Evolutionary conservation across 192 early-diverging fungal genomes (phyloP).

Genomic region (Backusella circina): DNA sequence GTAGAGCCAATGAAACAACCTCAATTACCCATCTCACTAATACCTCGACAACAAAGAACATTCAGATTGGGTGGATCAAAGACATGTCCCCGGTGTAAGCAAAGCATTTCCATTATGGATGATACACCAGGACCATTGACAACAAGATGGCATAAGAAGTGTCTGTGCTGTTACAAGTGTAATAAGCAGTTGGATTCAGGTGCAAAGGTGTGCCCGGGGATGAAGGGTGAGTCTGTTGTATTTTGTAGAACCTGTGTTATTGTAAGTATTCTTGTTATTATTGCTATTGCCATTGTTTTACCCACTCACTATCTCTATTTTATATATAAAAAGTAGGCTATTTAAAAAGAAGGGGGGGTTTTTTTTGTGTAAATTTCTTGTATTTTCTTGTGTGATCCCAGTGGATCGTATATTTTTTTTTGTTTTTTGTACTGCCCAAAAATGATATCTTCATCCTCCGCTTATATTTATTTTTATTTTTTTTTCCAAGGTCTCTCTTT

Average conservation of each 20-base stretch:
- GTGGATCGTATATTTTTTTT: neutral
- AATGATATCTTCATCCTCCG: neutral
- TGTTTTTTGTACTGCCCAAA: neutral
- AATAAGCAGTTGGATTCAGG: constrained; percentile 49
- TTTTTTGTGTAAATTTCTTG: neutral
- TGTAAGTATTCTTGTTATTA: constrained; percentile 32
- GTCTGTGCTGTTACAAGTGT: constrained; percentile 43
- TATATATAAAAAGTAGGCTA: neutral
- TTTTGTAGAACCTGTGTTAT: constrained; percentile 41
- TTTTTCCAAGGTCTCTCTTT: neutral
- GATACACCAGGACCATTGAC: constrained; percentile 44
- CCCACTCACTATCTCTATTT: neutral
- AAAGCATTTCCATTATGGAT: constrained; percentile 46
- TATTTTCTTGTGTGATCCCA: neutral
- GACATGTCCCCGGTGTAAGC: constrained; percentile 42
- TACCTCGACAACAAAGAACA: constrained; percentile 30
- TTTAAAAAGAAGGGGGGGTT: neutral
- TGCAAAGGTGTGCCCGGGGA: constrained; percentile 32
- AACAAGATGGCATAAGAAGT: constrained; percentile 55
- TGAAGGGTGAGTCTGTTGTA: constrained; percentile 30
- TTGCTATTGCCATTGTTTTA: neutral
- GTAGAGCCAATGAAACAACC: neutral
- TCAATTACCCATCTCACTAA: constrained; percentile 17
- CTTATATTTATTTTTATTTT: neutral
- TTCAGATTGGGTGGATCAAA: constrained; percentile 46